A percentile compares a stretch with the other conserved stretches of the same genome.
These are phyloP conservation scores for Geum urbanum DNA, from an alignment of 306 rosid genomes.

Conservation along the genomic window DNA sequence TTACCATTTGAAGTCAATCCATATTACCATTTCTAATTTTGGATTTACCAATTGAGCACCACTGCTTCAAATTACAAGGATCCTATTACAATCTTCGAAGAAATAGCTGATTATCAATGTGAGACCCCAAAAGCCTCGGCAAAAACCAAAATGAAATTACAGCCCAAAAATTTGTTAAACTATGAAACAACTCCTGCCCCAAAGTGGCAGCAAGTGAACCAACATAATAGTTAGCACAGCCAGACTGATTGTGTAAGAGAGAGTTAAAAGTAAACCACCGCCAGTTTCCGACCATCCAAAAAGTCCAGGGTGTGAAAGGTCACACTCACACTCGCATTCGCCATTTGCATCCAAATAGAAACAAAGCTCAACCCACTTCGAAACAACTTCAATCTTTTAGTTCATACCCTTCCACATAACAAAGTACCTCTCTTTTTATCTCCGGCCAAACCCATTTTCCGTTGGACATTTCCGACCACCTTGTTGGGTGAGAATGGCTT, in stretches of 20 bases:
- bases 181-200: not conserved
- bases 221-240: not conserved
- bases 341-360: constrained; percentile 20
- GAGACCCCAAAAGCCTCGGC: not conserved
- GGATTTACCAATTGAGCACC: too few species aligned
- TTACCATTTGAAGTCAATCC: too few species aligned
- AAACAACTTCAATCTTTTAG: constrained; percentile 25
- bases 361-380: constrained; percentile 16
- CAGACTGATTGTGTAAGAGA: not conserved
- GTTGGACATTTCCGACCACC: not conserved
- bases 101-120: too few species aligned
- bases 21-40: too few species aligned
- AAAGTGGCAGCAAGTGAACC: not conserved
- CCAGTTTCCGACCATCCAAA: constrained; percentile 35
- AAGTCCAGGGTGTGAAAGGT: constrained; percentile 34
- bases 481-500: constrained; percentile 38
- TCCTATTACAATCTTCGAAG: too few species aligned
- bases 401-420: not conserved
- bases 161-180: not conserved
- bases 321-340: constrained; percentile 40
- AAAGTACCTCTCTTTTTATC: not conserved
- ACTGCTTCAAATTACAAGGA: too few species aligned
- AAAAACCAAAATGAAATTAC: constrained; percentile 15
- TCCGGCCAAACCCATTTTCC: constrained; percentile 27
- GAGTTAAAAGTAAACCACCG: constrained; percentile 27